Evolutionary conservation across 2,329 filamentous ascomycete species (phyloP), one percentile per base, ranked within the genome.

Genomic region (Xylaria sp.): DNA sequence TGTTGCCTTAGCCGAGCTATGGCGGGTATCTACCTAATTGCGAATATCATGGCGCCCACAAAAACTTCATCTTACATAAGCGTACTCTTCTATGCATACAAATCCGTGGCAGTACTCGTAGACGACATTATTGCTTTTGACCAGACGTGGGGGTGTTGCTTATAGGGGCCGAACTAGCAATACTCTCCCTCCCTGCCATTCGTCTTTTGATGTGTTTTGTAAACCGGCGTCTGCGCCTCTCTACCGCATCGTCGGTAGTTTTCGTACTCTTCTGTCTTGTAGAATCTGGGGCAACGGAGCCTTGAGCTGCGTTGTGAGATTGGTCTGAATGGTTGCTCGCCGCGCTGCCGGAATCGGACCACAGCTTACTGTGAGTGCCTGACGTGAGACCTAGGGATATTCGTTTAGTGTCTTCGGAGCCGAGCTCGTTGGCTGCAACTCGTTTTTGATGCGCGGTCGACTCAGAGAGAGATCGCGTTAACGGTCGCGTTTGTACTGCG

Each of bases 61-160:
- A 46, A n/a, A 57, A 49, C 52, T 60, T 55, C 60, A 47, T 52
- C 38, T 23, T 29, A 37, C 38, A 19, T 40, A 46, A 40, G 9
- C 19, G 44, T 40, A 1, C 21, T 21, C 11, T 49, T 23, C 3
- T 3, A n/a, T n/a, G n/a, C n/a, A n/a, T n/a, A 31, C 9, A 25
- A 31, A 5, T 19, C 19, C 11, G 17, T 31, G 19, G 6, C 15
- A 4, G 13, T 27, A 23, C n/a, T 38, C 21, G 33, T 33, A 33
- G n/a, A 38, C 4, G 7, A 2, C 29, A 25, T 48, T 46, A 59
- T 60, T 60, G 51, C 41, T 63, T 69, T 51, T 69, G 66, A 1
- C 58, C 66, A 11, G 69, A 70, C 8, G 60, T 68, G 3, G 69
- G 67, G 7, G 61, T 68, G 31, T 62, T 68, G 17, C 44, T 63